Conservation (phyloP, 129 eudicot genomes). For the Flaveria linearis region DNA sequence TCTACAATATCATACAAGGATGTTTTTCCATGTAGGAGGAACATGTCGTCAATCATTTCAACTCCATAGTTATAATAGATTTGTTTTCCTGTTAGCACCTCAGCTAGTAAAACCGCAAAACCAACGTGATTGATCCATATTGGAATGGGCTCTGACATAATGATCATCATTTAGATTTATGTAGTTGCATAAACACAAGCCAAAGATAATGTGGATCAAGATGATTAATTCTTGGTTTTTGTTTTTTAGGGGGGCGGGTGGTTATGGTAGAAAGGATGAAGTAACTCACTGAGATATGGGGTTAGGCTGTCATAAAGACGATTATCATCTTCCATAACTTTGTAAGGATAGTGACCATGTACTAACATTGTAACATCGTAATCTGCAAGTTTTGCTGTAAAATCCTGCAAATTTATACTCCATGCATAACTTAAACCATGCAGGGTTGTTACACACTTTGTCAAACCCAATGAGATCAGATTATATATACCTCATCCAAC, state of each 20-base stretch:
- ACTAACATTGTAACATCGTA: neutral
- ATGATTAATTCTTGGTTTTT: no score
- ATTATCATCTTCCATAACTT: no score
- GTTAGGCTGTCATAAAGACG: no score
- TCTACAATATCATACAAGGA: neutral
- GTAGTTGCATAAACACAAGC: neutral
- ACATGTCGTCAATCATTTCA: neutral
- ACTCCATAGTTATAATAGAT: neutral
- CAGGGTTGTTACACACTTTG: neutral
- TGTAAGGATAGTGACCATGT: no score
- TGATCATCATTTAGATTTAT: neutral
- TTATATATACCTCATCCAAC: neutral
- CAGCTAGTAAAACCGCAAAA: neutral
- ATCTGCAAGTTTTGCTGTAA: slow-evolving; percentile 14
- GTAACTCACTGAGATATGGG: no score
- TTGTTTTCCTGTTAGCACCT: slow-evolving; percentile 2
- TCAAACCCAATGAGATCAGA: neutral
- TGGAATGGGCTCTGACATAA: neutral
- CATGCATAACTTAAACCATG: neutral
- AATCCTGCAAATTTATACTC: slow-evolving; percentile 11
- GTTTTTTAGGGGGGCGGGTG: no score
- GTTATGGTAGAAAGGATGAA: no score
- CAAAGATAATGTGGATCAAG: no score
- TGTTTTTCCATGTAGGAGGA: neutral
- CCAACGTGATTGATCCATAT: neutral